These are phyloP conservation scores for Persicaria maculosa DNA, from an alignment of 148 eudicot species.

Conservation along the genomic window DNA sequence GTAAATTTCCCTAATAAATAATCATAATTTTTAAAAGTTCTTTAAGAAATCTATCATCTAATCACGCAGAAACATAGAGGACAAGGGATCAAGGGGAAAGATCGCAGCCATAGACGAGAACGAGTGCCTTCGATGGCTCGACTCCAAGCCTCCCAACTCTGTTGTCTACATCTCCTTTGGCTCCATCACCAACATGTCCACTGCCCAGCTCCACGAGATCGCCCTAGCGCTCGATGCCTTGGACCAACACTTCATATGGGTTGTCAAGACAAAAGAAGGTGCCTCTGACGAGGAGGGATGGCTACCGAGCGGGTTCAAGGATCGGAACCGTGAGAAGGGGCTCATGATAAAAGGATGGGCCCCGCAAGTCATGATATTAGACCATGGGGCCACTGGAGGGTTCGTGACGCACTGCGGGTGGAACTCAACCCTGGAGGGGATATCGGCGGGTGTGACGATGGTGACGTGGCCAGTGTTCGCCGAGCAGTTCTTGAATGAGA, in stretches of 20 bases:
- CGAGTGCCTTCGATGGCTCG: constrained; percentile 15
- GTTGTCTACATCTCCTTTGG: constrained; percentile 20
- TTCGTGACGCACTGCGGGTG: constrained; percentile 24
- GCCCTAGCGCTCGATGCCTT: constrained; percentile 18
- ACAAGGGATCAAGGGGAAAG: constrained; percentile 13
- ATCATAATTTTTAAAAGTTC: too few relatives aligned
- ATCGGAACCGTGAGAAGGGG: constrained; percentile 1
- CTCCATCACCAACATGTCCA: not conserved
- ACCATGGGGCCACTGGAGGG: constrained; percentile 14
- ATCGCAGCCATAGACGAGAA: constrained; percentile 8
- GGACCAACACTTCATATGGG: constrained; percentile 20
- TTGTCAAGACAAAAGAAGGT: not conserved
- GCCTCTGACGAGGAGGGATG: not conserved
- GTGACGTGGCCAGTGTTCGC: constrained; percentile 18
- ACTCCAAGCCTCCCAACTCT: constrained; percentile 18
- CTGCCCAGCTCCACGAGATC: constrained; percentile 17
- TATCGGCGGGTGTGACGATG: constrained; percentile 19
- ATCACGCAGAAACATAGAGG: not conserved
- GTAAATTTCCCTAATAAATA: too few relatives aligned
- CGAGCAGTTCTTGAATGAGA: constrained; percentile 16
- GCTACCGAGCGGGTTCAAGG: constrained; percentile 9
- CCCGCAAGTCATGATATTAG: constrained; percentile 17
- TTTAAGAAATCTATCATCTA: too few relatives aligned
- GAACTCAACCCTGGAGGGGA: constrained; percentile 19
- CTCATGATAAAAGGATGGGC: constrained; percentile 23